Percentiles rank a stretch among this genome's conserved stretches.
These are phyloP conservation scores for Actinidia chinensis DNA, from an alignment of 179 eudicot genomes.

Conservation along the genomic window DNA sequence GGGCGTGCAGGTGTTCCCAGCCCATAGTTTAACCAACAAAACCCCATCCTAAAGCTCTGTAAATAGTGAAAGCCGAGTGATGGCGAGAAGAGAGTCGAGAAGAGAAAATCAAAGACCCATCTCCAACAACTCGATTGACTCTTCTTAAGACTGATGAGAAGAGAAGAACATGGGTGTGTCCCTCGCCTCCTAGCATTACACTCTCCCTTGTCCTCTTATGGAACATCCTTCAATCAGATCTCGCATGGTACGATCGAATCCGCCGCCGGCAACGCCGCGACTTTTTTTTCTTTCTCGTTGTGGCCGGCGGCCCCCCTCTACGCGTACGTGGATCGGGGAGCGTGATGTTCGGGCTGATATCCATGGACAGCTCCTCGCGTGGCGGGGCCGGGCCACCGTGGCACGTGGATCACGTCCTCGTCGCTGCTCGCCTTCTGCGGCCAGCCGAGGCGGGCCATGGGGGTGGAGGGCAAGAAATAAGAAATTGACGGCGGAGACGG, in stretches of 20 bases:
- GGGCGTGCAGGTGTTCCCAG: too few species aligned
- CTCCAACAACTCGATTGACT: slow-evolving; percentile 18
- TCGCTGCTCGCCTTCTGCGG: slow-evolving; percentile 65
- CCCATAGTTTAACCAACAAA: too few species aligned
- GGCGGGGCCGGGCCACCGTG: slow-evolving; percentile 76
- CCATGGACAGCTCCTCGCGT: slow-evolving; percentile 95
- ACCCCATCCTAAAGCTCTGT: too few species aligned
- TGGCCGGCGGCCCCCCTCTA: slow-evolving; percentile 70
- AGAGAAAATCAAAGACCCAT: not conserved
- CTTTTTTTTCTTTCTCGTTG: slow-evolving; percentile 28
- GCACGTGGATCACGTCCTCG: slow-evolving; percentile 90
- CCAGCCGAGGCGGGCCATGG: slow-evolving; percentile 50
- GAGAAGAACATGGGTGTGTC: slow-evolving; percentile 67
- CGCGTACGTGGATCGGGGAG: slow-evolving; percentile 65
- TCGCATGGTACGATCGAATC: slow-evolving; percentile 55
- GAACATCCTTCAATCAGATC: slow-evolving; percentile 57
- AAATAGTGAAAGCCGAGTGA: too few species aligned
- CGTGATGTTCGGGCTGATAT: slow-evolving; percentile 68
- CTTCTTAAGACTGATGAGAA: slow-evolving; percentile 58
- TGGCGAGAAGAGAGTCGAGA: not conserved
- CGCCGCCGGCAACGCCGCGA: not conserved
- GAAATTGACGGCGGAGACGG: slow-evolving; percentile 92
- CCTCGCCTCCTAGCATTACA: slow-evolving; percentile 55
- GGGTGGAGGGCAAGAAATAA: slow-evolving; percentile 79
- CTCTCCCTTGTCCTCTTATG: slow-evolving; percentile 56